Percentiles rank a stretch among this genome's conserved stretches.
phyloP scores from a whole-genome alignment of 1,139 yeast species.

The Groenewaldozyma auringiensis region DNA sequence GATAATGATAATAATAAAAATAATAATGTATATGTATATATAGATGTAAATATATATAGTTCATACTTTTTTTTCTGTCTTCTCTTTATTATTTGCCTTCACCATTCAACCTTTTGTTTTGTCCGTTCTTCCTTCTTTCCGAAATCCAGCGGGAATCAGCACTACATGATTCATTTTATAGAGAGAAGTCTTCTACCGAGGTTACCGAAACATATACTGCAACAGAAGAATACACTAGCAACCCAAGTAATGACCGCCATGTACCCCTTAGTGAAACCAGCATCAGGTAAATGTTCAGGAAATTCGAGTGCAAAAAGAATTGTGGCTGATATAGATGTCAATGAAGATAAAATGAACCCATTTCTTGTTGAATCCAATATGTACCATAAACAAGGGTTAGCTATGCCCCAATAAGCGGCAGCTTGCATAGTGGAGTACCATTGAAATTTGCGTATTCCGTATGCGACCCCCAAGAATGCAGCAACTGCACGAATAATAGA shows the following conservation, averaged over 20 bases:
- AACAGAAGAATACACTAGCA: slow-evolving; percentile 60
- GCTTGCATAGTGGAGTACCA: slow-evolving; percentile 77
- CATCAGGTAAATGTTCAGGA: slow-evolving; percentile 25
- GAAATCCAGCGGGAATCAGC: too few species aligned
- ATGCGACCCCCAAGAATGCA: slow-evolving; percentile 75
- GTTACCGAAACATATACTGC: slow-evolving; percentile 62
- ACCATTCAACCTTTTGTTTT: not conserved
- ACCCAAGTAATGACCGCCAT: slow-evolving; percentile 39
- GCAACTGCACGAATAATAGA: slow-evolving; percentile 54
- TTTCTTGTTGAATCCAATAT: slow-evolving; percentile 66
- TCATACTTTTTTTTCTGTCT: not conserved
- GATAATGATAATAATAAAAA: too few species aligned
- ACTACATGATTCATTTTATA: slow-evolving; percentile 13
- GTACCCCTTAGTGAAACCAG: slow-evolving; percentile 19
- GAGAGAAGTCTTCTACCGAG: slow-evolving; percentile 48
- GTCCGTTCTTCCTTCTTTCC: slow-evolving; percentile 2
- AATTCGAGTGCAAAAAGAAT: slow-evolving; percentile 24
- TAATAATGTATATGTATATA: slow-evolving; percentile 2
- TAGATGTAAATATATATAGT: slow-evolving; percentile 1
- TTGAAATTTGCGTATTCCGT: slow-evolving; percentile 71
- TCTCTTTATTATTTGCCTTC: not conserved
- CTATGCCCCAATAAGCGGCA: slow-evolving; percentile 62
- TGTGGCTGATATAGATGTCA: slow-evolving; percentile 28
- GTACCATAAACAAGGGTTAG: slow-evolving; percentile 76
- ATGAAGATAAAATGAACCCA: slow-evolving; percentile 41